Percentiles rank a stretch among this genome's conserved stretches.
phyloP scores from a whole-genome alignment of 2,329 filamentous ascomycete species.

The Ilyonectria robusta region DNA sequence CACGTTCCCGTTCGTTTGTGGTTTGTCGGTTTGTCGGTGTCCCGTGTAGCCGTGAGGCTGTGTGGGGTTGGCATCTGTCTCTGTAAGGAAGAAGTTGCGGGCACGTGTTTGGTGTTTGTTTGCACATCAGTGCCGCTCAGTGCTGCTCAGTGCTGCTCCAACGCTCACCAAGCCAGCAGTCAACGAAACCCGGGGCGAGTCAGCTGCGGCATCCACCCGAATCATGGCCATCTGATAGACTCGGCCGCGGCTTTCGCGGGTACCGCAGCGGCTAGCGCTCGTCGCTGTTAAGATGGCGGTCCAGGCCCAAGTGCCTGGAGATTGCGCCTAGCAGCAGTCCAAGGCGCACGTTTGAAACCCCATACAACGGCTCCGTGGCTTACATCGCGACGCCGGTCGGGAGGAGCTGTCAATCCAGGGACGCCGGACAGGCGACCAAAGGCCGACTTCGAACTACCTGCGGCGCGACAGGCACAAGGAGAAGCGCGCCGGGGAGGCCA shows the following conservation, averaged over 20 bases:
- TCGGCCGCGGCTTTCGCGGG: slow-evolving; percentile 44
- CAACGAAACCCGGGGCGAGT: slow-evolving; percentile 33
- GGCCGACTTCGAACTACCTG: background rate
- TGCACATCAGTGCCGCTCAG: background rate
- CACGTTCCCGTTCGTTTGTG: slow-evolving; percentile 7
- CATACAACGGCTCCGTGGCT: slow-evolving; percentile 13
- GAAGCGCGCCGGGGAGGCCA: slow-evolving; percentile 5
- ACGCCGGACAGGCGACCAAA: slow-evolving; percentile 13
- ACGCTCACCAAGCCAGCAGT: background rate
- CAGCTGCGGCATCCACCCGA: slow-evolving; percentile 33
- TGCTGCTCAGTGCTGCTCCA: background rate
- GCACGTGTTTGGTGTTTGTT: background rate
- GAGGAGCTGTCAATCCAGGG: slow-evolving; percentile 15
- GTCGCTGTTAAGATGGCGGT: slow-evolving; percentile 45
- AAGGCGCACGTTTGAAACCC: slow-evolving; percentile 4
- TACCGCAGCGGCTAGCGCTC: slow-evolving; percentile 43
- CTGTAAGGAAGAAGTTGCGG: too few species aligned
- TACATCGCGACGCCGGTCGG: slow-evolving; percentile 1
- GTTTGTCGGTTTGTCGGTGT: background rate
- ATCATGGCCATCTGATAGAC: slow-evolving; percentile 34
- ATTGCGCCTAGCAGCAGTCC: slow-evolving; percentile 30
- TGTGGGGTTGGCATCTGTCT: slow-evolving; percentile 14
- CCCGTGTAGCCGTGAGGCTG: background rate
- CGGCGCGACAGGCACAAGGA: slow-evolving; percentile 3
- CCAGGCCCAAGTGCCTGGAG: slow-evolving; percentile 46